These are phyloP conservation scores for Haplosporangium gracile DNA, from an alignment of 192 early-diverging fungal species.

Conservation along the genomic window DNA sequence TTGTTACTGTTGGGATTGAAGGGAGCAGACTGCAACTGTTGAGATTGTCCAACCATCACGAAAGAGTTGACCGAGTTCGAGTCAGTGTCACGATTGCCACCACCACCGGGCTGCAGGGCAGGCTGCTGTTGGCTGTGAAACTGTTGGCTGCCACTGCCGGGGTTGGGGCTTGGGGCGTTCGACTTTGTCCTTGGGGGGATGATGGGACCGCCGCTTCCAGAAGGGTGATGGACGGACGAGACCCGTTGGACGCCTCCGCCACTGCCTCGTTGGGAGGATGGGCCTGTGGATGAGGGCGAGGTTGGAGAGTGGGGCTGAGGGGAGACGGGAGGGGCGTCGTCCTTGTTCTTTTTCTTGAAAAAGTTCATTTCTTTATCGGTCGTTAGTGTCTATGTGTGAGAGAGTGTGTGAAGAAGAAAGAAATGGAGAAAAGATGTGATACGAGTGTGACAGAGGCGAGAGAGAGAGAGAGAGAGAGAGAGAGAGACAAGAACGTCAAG, in stretches of 20 bases:
- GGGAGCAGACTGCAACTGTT: background rate
- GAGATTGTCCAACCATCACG: background rate
- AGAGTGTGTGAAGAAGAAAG: background rate
- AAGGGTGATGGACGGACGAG: background rate
- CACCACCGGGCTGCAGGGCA: background rate
- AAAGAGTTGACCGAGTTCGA: background rate
- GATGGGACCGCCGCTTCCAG: background rate
- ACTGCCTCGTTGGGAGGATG: background rate
- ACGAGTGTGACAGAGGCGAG: background rate
- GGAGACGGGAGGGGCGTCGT: background rate
- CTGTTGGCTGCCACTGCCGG: background rate
- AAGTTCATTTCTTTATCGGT: background rate
- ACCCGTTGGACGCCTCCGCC: background rate
- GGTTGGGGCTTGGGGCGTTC: background rate
- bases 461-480: background rate
- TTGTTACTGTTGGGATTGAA: background rate
- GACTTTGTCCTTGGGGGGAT: background rate
- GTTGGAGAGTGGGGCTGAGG: background rate
- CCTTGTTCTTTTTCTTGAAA: slow-evolving; percentile 6
- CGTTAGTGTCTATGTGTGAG: background rate
- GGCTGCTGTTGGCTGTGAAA: background rate
- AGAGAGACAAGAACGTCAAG: background rate
- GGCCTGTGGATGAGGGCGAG: background rate
- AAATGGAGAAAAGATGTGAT: background rate
- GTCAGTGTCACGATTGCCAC: background rate